Evolutionary conservation across 192 early-diverging fungal genomes (phyloP), one percentile per base, ranked within the genome.

Genomic region (Jimgerdemannia flammicorona): DNA sequence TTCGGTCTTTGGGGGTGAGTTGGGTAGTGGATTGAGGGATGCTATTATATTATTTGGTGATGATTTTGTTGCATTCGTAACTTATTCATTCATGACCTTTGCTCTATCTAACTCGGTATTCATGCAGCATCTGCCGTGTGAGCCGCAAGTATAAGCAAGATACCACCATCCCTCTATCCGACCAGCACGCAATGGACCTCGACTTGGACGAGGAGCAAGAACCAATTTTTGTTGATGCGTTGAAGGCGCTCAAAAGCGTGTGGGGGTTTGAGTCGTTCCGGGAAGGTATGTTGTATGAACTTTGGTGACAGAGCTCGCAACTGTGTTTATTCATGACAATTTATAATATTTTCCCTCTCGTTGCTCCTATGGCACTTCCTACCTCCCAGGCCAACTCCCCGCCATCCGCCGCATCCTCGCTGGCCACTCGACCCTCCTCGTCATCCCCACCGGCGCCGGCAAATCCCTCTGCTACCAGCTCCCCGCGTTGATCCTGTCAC

Each of bases 381-480:
- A 29, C 29, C 49, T 10, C 6, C 49, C 49, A 68, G 85, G 85
- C 4, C 89, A 90, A 72, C 69, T 80, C 0, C 81, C 80, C 14
- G 81, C 88, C 2, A 84, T 91, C 6, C 78, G 79, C 73, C 76
- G 84, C 6, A 78, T 85, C 4, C 67, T 91, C 11, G 54, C 67
- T 41, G 72, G 74, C 9, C 75, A 76, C 9, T 86, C 87, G 2
- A 87, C 90, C 1, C 74, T 91, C 29, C 70, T 90, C 7, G 80
- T 86, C 44, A 77, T 87, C 9, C 87, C 89, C 4, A 91, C 90
- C 18, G 90, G 90, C 44, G 78, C 73, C 39, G 94, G 94, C 18
- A 95, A 95, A 79, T 95, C 93, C 0, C 83, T 95, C 2, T 90
- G 81, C 3, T 95, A 94, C 74, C 94, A 95, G 81, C 84, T 95